These are phyloP conservation scores for Lepraria neglecta DNA, from an alignment of 495 filamentous ascomycete species.

Conservation along the genomic window DNA sequence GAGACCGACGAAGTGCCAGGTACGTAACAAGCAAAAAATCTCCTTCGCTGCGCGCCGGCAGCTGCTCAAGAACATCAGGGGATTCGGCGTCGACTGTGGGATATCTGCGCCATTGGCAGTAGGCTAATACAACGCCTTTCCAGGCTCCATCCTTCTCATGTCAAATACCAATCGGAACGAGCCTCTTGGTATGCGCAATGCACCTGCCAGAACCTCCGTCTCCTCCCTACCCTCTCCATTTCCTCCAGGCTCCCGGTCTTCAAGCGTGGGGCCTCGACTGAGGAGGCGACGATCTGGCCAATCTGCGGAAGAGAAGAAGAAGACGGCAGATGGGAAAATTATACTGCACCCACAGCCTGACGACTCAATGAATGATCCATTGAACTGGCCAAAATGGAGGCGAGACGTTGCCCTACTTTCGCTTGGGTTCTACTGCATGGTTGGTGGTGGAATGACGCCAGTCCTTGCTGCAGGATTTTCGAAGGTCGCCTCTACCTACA, in stretches of 20 bases:
- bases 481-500: slow-evolving; percentile 65
- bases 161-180: slow-evolving; percentile 67
- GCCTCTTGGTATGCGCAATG: slow-evolving; percentile 71
- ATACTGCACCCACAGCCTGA: slow-evolving; percentile 91
- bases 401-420: slow-evolving; percentile 76
- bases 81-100: background rate
- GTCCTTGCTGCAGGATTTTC: slow-evolving; percentile 86
- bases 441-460: slow-evolving; percentile 90
- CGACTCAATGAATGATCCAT: slow-evolving; percentile 79
- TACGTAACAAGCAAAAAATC: slow-evolving; percentile 36
- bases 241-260: slow-evolving; percentile 37
- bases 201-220: slow-evolving; percentile 65
- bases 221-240: slow-evolving; percentile 64
- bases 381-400: slow-evolving; percentile 87
- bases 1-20: slow-evolving; percentile 89
- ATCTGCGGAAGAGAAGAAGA: slow-evolving; percentile 55
- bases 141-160: slow-evolving; percentile 77
- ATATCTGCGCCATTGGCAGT: background rate
- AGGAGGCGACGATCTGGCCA: slow-evolving; percentile 25
- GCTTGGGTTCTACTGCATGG: slow-evolving; percentile 83
- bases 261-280: slow-evolving; percentile 22
- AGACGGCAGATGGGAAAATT: slow-evolving; percentile 73
- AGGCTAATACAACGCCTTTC: slow-evolving; percentile 11
- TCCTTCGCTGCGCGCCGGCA: background rate
- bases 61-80: background rate